A percentile compares a stretch with the other conserved stretches of the same genome.
These are phyloP conservation scores for Suhomyces panamericanus DNA, from an alignment of 1,139 yeast genomes.

Conservation along the genomic window DNA sequence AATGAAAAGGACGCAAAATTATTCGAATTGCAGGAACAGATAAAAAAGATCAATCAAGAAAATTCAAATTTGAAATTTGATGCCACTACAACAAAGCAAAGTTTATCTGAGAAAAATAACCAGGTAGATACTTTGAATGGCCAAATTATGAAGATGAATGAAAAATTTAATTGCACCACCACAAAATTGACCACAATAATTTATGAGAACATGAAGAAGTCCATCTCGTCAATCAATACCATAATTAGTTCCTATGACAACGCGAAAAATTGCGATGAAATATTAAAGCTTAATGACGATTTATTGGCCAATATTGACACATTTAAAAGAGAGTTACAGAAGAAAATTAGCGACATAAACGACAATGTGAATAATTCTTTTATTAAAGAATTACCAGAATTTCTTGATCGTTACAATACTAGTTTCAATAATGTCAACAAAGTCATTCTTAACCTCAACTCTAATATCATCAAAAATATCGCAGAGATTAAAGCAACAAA, in stretches of 20 bases:
- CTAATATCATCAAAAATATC: constrained; percentile 6
- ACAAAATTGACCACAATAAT: constrained; percentile 17
- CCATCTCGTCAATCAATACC: constrained; percentile 12
- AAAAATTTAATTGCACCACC: constrained; percentile 16
- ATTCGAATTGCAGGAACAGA: not conserved
- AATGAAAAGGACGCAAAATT: constrained; percentile 4
- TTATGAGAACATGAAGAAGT: constrained; percentile 15
- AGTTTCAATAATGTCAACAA: constrained; percentile 12
- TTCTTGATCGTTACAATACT: constrained; percentile 14
- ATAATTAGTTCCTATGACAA: constrained; percentile 10
- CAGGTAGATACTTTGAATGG: constrained; percentile 12
- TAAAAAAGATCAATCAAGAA: not conserved
- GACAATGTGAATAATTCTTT: constrained; percentile 14
- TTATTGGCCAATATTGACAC: constrained; percentile 7
- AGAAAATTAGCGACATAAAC: constrained; percentile 11
- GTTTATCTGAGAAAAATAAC: constrained; percentile 9
- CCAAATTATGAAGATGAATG: constrained; percentile 14
- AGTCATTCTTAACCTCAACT: constrained; percentile 11
- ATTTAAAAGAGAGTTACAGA: constrained; percentile 11
- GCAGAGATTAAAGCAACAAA: constrained; percentile 11
- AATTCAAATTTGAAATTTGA: not conserved
- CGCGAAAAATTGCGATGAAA: constrained; percentile 9
- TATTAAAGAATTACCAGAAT: constrained; percentile 13
- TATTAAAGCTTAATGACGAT: constrained; percentile 7
- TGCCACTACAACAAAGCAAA: not conserved